Base-by-base conservation (phyloP, 2,329 filamentous ascomycete species). In the Calonectria multiphialidica region DNA sequence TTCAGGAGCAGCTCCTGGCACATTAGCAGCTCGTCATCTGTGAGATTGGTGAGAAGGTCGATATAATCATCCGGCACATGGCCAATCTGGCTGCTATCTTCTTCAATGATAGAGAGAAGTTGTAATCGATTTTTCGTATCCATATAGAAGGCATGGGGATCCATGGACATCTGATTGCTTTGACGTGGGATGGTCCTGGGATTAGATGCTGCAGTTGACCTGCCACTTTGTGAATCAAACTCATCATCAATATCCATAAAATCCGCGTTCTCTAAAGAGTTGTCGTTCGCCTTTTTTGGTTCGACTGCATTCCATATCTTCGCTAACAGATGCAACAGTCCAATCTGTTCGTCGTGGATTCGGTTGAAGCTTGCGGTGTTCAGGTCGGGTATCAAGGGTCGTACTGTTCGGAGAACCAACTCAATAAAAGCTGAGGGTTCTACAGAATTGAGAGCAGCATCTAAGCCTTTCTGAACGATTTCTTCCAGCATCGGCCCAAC, bases 171-270 rank as follows among this genome's bases (percentile, higher is more conserved):
- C 15, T 86, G 80, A 8, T 82, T 79, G 50, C 86, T 86, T 23
- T 84, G 84, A 21, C 89, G 86, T 49, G 90, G 86, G 49, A 91
- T 79, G 18, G 88, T 79, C 23, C 82, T 77, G 1, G 75, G 70
- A 37, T 83, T 84, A 35, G 84, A 80, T 1, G 80, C 72, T 18
- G 82, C 80, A 61, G 84, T 86, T 30, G 81, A 83, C 28, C 86
- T 86, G 73, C 88, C 91, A 65, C 85, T 85, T 75, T 93, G 90
- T 0, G 91, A 91, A 47, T 90, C 89, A 67, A 93, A 91, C 2
- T 90, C 89, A 15, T 90, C 87, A 77, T 95, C 93, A 6, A 95
- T 78, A 68, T 94, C 92, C 91, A 94, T 93, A 7, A 87, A 80
- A 75, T 93, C 90, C 2, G 84, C 75, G 12, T 86, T 83, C 5